Conservation (phyloP, 1,139 yeast species). For the Candida labiduridarum region DNA sequence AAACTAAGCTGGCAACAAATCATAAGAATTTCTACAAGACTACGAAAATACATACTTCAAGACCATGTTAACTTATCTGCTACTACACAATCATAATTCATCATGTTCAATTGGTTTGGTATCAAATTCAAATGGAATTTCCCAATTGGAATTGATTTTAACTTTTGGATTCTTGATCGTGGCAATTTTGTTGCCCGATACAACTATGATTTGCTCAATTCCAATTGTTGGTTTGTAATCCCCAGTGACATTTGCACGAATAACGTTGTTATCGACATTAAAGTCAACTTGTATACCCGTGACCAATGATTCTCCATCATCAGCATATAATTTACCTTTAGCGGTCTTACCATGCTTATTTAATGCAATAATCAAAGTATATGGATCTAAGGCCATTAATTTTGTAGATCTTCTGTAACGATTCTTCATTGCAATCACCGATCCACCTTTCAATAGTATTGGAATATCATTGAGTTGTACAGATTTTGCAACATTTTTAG, state of each 20-base stretch:
- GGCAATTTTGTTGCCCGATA: conserved; percentile 10
- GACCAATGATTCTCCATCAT: conserved; percentile 67
- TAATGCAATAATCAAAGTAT: conserved; percentile 70
- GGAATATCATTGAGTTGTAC: conserved; percentile 62
- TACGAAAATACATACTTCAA: conserved; percentile 22
- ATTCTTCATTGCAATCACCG: conserved; percentile 65
- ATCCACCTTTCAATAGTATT: conserved; percentile 75
- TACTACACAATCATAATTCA: conserved; percentile 21
- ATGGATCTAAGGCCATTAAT: conserved; percentile 82
- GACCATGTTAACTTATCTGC: conserved; percentile 6
- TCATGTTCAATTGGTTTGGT: conserved; percentile 23
- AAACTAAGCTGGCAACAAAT: conserved; percentile 42
- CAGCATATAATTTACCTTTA: conserved; percentile 59
- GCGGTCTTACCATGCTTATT: conserved; percentile 50
- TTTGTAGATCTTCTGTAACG: conserved; percentile 79
- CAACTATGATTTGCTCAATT: background rate
- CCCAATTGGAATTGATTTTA: background rate
- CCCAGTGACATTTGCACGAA: background rate
- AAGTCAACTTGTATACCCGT: conserved; percentile 52
- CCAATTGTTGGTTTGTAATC: background rate
- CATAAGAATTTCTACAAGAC: conserved; percentile 36
- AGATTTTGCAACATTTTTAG: background rate
- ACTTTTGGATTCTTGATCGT: conserved; percentile 59
- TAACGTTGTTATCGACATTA: conserved; percentile 22
- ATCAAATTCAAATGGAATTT: background rate